Evolutionary conservation across 768 basidiomycete species (phyloP), one percentile per base, ranked within the genome.

Genomic region (Podaxis sp.): DNA sequence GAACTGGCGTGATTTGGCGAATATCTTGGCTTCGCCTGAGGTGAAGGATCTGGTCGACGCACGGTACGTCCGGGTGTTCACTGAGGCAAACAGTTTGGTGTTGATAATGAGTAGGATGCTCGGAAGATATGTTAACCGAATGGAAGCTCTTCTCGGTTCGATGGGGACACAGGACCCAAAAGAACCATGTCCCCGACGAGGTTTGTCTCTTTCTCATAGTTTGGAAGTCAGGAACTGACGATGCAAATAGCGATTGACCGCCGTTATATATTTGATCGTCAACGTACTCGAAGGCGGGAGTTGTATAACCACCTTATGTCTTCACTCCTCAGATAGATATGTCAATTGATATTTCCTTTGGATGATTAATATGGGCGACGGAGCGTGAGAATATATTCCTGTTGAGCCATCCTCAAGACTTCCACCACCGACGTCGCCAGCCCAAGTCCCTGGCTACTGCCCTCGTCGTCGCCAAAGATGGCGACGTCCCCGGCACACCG

Each of bases 401-500:
- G 40, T 37, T 55, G 60, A 20, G 44, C 15, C 15, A 48, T 55
- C 59, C 59, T 60, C 59, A 60, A 40, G 37, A 24, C 50, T 28
- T 40, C 10, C 40, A 53, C 49, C 30, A 30, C 24, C 37, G 6
- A 28, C 54, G 54, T 26, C 56, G 17, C 46, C 57, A 49, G 28
- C 36, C 57, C 44, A 58, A 36, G 46, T 30, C 30, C 48, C 48
- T 24, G 57, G 57, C 51, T n/a, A 5, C 63, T 52, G 50, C 56
- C 57, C 51, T 56, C 58, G 51, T 41, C 49, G 56, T 51, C 60
- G 66, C 26, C 44, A 53, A 60, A 41, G 38, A 71, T 72, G 70
- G 67, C 69, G 20, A 61, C 65, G 24, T 68, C 65, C 40, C 65
- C 69, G 38, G 62, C 68, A 26, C 67, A 70, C 41, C 67, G 70